These are phyloP conservation scores for Begonia loranthoides DNA, from an alignment of 306 rosid genomes.

Conservation along the genomic window DNA sequence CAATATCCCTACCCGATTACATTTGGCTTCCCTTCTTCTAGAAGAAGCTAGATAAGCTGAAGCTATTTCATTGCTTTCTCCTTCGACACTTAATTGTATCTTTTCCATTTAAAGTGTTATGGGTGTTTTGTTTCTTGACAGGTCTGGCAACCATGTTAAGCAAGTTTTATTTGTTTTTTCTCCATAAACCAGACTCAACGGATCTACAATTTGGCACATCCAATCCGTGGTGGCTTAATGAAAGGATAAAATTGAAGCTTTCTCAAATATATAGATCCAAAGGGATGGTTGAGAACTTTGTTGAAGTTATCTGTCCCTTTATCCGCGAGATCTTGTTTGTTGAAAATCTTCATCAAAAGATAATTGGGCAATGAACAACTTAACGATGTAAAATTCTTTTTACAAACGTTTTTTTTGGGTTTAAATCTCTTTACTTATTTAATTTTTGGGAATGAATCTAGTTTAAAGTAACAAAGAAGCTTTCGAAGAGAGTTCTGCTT, in stretches of 20 bases:
- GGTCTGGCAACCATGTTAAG: constrained; percentile 3
- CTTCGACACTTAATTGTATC: constrained; percentile 44
- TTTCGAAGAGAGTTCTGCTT: constrained; percentile 42
- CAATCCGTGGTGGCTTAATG: constrained; percentile 70
- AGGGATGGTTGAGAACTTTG: constrained; percentile 32
- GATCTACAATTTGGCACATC: constrained; percentile 35
- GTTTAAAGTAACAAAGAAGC: constrained; percentile 63
- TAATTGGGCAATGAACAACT: background rate
- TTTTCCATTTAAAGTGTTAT: constrained; percentile 2
- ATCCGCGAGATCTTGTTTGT: constrained; percentile 29
- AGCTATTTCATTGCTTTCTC: constrained; percentile 63
- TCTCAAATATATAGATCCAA: constrained; percentile 27
- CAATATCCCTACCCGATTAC: constrained; percentile 58
- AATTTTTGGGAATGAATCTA: constrained; percentile 18
- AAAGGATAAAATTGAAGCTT: constrained; percentile 34
- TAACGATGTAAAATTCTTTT: background rate
- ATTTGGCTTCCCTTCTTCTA: constrained; percentile 73
- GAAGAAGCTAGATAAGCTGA: constrained; percentile 71
- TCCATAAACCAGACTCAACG: constrained; percentile 28
- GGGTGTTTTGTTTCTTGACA: constrained; percentile 14
- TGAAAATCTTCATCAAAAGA: constrained; percentile 30
- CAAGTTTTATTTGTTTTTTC: constrained; percentile 4
- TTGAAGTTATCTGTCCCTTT: constrained; percentile 23
- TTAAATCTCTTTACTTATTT: background rate
- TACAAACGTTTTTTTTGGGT: background rate